Conservation (phyloP, 2,329 filamentous ascomycete genomes). For the Epichloe hybrida region DNA sequence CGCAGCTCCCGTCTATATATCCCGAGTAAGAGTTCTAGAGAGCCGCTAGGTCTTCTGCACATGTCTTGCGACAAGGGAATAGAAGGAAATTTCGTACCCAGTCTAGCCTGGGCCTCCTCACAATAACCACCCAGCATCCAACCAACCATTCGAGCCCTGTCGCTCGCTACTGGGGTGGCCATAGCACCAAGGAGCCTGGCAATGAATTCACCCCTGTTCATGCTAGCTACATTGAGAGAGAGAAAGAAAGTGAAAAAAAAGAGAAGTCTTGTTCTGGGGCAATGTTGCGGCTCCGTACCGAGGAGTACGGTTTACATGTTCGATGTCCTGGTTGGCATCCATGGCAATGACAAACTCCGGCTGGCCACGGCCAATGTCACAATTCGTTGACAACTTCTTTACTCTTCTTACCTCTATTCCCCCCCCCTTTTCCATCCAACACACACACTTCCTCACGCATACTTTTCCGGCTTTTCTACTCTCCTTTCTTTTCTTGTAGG, state of each 20-base stretch:
- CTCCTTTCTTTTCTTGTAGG: not conserved
- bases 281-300: constrained; percentile 1
- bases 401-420: not conserved
- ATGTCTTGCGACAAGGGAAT: constrained; percentile 2
- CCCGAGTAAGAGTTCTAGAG: not conserved
- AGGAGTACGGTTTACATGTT: not conserved
- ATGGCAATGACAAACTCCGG: constrained; percentile 1
- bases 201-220: constrained; percentile 9
- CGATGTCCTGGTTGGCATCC: constrained; percentile 2
- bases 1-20: not conserved
- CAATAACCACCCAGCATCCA: constrained; percentile 5
- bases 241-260: not conserved
- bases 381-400: constrained; percentile 1
- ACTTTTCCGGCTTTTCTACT: not conserved
- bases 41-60: not conserved
- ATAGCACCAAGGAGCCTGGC: constrained; percentile 10
- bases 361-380: not conserved
- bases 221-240: constrained; percentile 4
- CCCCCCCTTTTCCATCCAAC: not conserved
- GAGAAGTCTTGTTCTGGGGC: not conserved
- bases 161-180: constrained; percentile 7
- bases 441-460: not conserved
- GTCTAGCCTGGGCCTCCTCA: constrained; percentile 7
- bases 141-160: constrained; percentile 8
- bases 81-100: constrained; percentile 5